phyloP scores from a whole-genome alignment of 2,329 filamentous ascomycete species.

The Sphaerostilbella broomeana region DNA sequence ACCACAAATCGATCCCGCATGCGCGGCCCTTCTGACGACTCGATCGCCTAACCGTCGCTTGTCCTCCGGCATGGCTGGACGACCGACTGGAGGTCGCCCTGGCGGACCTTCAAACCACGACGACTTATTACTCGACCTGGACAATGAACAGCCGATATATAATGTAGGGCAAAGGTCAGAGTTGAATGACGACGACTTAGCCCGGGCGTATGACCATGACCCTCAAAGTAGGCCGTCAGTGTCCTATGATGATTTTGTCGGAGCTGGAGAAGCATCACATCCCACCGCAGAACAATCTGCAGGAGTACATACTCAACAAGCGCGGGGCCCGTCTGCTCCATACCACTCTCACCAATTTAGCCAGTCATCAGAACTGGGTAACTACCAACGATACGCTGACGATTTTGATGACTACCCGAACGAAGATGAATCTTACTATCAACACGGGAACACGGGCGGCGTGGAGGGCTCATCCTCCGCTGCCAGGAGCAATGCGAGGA shows the following conservation, averaged over 20 bases:
- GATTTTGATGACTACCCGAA: conserved; percentile 77
- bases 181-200: conserved; percentile 73
- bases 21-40: conserved; percentile 24
- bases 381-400: conserved; percentile 86
- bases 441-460: conserved; percentile 57
- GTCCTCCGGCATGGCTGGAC: conserved; percentile 54
- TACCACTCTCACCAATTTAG: conserved; percentile 50
- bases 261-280: conserved; percentile 50
- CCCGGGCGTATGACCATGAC: conserved; percentile 65
- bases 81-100: conserved; percentile 42
- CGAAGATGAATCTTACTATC: conserved; percentile 77
- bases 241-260: conserved; percentile 93
- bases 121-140: conserved; percentile 67
- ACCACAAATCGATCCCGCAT: conserved; percentile 24
- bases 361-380: conserved; percentile 76
- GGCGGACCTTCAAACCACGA: conserved; percentile 45
- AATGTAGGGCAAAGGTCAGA: conserved; percentile 68
- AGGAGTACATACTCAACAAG: conserved; percentile 20
- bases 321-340: conserved; percentile 23
- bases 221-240: conserved; percentile 69
- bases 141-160: conserved; percentile 66
- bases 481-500: conserved; percentile 50
- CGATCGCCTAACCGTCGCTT: conserved; percentile 28
- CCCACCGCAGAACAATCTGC: conserved; percentile 36
- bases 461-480: conserved; percentile 47